Conservation (phyloP, 176 grass and related monocot species). For the Echinochloa phyllopogon region DNA sequence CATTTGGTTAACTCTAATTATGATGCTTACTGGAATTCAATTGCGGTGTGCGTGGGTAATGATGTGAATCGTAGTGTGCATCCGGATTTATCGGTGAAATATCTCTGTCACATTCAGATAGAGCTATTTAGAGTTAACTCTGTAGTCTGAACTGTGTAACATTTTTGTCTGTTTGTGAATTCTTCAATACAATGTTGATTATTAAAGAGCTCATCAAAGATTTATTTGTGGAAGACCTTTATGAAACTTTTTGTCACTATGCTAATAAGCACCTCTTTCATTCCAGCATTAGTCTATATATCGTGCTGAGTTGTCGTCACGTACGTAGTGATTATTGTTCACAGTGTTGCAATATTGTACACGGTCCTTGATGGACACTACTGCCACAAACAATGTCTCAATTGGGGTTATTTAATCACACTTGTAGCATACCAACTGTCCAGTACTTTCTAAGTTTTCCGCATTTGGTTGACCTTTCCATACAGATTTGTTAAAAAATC, state of each 20-base stretch:
- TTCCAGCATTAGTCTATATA: conserved; percentile 42
- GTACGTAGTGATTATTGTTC: conserved; percentile 16
- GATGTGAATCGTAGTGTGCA: conserved; percentile 30
- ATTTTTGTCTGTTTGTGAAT: conserved; percentile 23
- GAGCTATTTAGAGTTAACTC: neutral
- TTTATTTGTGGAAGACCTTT: conserved; percentile 17
- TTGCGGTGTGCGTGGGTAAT: conserved; percentile 18
- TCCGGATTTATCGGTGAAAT: neutral
- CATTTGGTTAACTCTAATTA: conserved; percentile 38
- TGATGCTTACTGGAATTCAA: conserved; percentile 37
- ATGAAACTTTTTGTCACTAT: conserved; percentile 41
- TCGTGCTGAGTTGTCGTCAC: neutral
- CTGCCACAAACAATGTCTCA: conserved; percentile 13
- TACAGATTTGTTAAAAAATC: conserved; percentile 34
- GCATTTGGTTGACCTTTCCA: conserved; percentile 37
- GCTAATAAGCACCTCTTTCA: conserved; percentile 17
- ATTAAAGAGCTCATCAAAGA: neutral
- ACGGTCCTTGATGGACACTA: neutral
- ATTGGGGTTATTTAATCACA: conserved; percentile 45
- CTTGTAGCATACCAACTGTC: conserved; percentile 39
- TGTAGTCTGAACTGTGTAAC: neutral
- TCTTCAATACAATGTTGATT: conserved; percentile 24
- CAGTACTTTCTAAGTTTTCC: conserved; percentile 37
- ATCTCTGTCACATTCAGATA: conserved; percentile 14
- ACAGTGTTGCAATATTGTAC: conserved; percentile 23